Evolutionary conservation across 2,329 filamentous ascomycete genomes (phyloP), one percentile per base, ranked within the genome.

Genomic region (Fusarium udum): DNA sequence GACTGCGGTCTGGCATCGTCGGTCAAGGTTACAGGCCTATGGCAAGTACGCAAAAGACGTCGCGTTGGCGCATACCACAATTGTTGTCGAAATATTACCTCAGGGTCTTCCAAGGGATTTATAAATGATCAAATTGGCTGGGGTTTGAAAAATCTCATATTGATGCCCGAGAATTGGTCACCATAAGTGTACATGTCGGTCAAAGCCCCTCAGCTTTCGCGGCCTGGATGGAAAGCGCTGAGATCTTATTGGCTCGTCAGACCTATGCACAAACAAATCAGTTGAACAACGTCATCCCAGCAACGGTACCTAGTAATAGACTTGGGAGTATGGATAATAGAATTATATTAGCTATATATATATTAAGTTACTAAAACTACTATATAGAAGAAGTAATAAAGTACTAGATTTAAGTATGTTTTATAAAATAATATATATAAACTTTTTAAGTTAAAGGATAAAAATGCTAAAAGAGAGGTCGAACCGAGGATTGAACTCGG

Each of bases 151-250:
- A 49, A 43, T 53, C 49, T 65, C 75, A 71, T 77, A 49, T 68
- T 71, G 56, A 61, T 58, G 52, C 61, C 45, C 42, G 52, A 65
- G 64, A 57, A 52, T 52, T 40, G 64, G 67, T 64, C 51, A n/a
- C 69, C 34, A 53, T 55, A 57, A 62, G n/a, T 69, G 31, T 64
- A 43, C 68, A 71, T 58, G 65, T 64, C 60, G 64, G 57, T 63
- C 64, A 66, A 61, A 77, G 75, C 75, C 75, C 75, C 75, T 76
- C 75, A 77, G 68, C 68, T 71, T 62, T 65, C 62, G 55, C 51
- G 64, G 69, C 49, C 53, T 64, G 60, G 63, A 45, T 69, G 61
- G 43, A 55, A 32, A 69, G 69, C 71, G 73, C 70, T 48, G 56
- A n/a, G 5, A 45, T 52, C 8, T 77, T 46, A 77, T 77, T 77